These are phyloP conservation scores for Serendipita sp. DNA, from an alignment of 768 basidiomycete species.

Conservation along the genomic window DNA sequence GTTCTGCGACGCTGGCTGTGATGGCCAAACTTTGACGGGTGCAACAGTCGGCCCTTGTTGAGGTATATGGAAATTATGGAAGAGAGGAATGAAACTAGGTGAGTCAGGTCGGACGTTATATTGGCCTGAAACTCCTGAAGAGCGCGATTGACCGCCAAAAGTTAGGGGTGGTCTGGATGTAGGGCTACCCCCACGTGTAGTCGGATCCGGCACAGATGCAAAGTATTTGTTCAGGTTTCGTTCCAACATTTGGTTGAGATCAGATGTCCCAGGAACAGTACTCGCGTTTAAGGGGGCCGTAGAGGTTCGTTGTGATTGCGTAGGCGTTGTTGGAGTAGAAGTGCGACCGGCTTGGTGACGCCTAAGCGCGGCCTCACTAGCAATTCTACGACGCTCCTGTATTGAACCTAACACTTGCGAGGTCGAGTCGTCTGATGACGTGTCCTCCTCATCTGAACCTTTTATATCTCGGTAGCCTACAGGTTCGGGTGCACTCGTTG, in stretches of 20 bases:
- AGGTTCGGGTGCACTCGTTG: not conserved
- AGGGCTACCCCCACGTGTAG: not conserved
- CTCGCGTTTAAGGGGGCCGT: not conserved
- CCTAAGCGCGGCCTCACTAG: not conserved
- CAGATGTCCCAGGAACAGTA: not conserved
- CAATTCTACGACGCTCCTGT: not conserved
- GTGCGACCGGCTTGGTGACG: not conserved
- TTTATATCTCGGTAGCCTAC: too few species aligned
- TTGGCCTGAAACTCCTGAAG: not conserved
- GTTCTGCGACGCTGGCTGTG: not conserved
- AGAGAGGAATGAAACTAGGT: not conserved
- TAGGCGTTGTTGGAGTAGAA: not conserved
- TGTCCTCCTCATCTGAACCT: not conserved
- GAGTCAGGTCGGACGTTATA: not conserved
- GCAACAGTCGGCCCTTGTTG: not conserved
- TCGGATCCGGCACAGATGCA: not conserved
- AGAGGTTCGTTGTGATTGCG: not conserved
- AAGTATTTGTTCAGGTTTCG: not conserved
- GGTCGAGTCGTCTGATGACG: not conserved
- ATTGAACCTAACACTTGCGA: not conserved
- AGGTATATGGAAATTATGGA: not conserved
- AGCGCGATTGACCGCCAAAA: not conserved
- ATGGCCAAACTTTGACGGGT: not conserved
- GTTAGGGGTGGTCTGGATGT: not conserved
- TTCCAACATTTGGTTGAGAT: not conserved